These are phyloP conservation scores for Aspergillus fumigatus DNA, from an alignment of 2,329 filamentous ascomycete species.

Conservation along the genomic window DNA sequence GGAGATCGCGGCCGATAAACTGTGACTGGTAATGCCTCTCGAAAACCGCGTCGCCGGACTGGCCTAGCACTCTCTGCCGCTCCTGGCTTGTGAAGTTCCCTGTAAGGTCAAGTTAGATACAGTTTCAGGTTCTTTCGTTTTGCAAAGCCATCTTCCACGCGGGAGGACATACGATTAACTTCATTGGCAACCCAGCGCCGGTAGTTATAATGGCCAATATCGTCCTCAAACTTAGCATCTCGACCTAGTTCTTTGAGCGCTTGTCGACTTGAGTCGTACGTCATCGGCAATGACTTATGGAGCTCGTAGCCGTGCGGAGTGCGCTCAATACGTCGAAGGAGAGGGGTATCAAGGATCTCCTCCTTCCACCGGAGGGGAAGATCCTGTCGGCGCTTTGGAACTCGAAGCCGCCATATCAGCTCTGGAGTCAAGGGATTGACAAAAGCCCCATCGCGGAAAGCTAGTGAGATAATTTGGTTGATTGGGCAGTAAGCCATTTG, in stretches of 20 bases:
- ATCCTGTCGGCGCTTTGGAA: slow-evolving; percentile 14
- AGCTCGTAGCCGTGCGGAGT: slow-evolving; percentile 20
- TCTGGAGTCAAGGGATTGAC: slow-evolving; percentile 21
- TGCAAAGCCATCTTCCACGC: no score
- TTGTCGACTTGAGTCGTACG: slow-evolving; percentile 20
- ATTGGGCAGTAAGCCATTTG: slow-evolving; percentile 26
- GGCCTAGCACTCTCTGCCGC: no score
- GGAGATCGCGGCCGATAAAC: no score
- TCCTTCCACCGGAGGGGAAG: slow-evolving; percentile 20
- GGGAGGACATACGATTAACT: no score
- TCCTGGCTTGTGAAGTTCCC: no score
- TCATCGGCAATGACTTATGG: slow-evolving; percentile 20
- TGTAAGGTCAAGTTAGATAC: no score
- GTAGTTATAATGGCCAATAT: no score
- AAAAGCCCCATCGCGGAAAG: slow-evolving; percentile 23
- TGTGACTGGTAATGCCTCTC: no score
- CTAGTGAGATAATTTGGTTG: slow-evolving; percentile 20
- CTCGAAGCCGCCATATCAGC: slow-evolving; percentile 21
- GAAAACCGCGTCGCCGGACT: no score
- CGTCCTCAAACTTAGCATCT: no score
- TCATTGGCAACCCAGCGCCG: no score
- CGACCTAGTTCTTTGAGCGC: slow-evolving; percentile 11
- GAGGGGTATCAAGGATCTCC: slow-evolving; percentile 18
- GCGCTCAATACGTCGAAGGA: slow-evolving; percentile 20
- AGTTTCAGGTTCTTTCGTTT: no score